phyloP scores from a whole-genome alignment of 2,329 filamentous ascomycete species.

The Xylaria arbuscula region DNA sequence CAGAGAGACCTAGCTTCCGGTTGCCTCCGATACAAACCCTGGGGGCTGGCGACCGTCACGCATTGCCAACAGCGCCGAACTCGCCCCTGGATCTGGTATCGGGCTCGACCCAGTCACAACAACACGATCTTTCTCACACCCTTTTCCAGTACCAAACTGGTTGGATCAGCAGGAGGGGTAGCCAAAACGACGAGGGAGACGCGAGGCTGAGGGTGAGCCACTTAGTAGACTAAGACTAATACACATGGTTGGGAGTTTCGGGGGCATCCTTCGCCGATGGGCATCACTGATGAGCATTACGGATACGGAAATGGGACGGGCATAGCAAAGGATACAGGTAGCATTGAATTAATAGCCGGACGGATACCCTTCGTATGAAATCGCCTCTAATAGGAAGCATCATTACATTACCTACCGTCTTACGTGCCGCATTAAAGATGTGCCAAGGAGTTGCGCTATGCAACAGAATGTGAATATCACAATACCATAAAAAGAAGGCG shows the following conservation, averaged over 20 bases:
- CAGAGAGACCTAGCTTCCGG: constrained; percentile 26
- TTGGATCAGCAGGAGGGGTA: constrained; percentile 14
- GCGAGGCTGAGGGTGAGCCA: constrained; percentile 36
- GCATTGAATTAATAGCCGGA: constrained; percentile 18
- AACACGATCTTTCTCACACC: constrained; percentile 5
- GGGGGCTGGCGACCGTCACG: constrained; percentile 35
- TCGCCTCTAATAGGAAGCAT: constrained; percentile 7
- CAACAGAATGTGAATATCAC: neutral
- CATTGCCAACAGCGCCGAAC: constrained; percentile 52
- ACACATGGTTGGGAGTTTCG: constrained; percentile 18
- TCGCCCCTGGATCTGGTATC: constrained; percentile 44
- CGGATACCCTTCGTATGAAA: constrained; percentile 27
- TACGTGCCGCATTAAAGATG: neutral
- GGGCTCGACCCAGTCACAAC: constrained; percentile 11
- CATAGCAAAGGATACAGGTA: constrained; percentile 19
- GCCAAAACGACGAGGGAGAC: constrained; percentile 30
- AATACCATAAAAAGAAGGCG: neutral
- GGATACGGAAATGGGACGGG: constrained; percentile 20
- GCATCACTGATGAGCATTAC: neutral
- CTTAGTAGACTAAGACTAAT: constrained; percentile 31
- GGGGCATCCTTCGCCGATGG: constrained; percentile 8
- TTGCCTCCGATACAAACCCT: constrained; percentile 49
- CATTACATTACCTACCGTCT: constrained; percentile 8
- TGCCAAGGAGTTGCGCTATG: neutral
- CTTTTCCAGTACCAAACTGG: constrained; percentile 6